Percentiles rank a stretch among this genome's conserved stretches.
These are phyloP conservation scores for Talaromyces proteolyticus DNA, from an alignment of 495 filamentous ascomycete species.

Conservation along the genomic window DNA sequence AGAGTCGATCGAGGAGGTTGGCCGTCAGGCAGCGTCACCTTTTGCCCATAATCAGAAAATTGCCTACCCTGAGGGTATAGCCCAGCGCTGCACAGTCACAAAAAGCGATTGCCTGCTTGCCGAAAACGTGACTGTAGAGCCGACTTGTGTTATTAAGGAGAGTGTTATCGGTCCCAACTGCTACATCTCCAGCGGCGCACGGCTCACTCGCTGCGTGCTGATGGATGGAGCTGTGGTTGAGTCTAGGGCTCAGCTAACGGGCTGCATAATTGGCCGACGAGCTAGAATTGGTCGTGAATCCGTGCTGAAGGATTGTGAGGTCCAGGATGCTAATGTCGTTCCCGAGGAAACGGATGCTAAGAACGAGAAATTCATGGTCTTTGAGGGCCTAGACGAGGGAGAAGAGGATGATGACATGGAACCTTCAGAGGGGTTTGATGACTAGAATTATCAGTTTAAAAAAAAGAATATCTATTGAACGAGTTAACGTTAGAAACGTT, in stretches of 20 bases:
- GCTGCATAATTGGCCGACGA: conserved; percentile 74
- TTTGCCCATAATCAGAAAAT: conserved; percentile 74
- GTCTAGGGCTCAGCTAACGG: conserved; percentile 69
- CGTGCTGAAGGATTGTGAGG: conserved; percentile 77
- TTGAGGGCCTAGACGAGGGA: conserved; percentile 63
- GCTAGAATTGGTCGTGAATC: conserved; percentile 71
- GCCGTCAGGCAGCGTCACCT: conserved; percentile 52
- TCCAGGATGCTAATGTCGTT: conserved; percentile 81
- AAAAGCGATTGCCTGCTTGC: conserved; percentile 71
- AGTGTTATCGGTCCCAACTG: conserved; percentile 81
- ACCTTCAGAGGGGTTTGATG: too few relatives aligned
- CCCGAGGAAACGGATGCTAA: conserved; percentile 77
- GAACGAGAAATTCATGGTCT: conserved; percentile 80
- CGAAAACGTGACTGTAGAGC: conserved; percentile 78
- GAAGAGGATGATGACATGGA: conserved; percentile 33
- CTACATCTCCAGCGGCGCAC: conserved; percentile 73
- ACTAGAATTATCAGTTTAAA: too few relatives aligned
- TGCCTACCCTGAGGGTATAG: conserved; percentile 70
- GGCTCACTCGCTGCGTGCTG: conserved; percentile 72
- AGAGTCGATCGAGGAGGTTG: conserved; percentile 60
- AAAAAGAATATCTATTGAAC: too few relatives aligned
- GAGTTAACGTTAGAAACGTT: too few relatives aligned
- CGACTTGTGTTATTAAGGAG: conserved; percentile 82
- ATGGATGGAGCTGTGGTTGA: conserved; percentile 88
- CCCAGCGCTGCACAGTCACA: conserved; percentile 69